phyloP scores from a whole-genome alignment of 495 filamentous ascomycete species.

The Aspergillus steynii region DNA sequence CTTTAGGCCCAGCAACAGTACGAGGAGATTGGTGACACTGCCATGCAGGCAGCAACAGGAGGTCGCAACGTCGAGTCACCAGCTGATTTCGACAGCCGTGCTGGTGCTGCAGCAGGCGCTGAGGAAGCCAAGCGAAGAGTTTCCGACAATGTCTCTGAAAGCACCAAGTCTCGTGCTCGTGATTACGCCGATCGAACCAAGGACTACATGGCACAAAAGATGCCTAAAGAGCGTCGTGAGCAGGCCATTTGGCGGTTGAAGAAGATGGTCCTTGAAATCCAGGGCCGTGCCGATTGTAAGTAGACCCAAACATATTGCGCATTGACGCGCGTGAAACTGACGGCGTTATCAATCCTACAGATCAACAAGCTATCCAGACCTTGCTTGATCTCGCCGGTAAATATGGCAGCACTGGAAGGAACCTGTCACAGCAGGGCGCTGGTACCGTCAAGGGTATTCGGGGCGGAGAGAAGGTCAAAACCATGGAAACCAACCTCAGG shows the following conservation, averaged over 20 bases:
- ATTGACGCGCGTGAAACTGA: background rate
- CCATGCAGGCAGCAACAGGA: slow-evolving; percentile 50
- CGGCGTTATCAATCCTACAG: slow-evolving; percentile 29
- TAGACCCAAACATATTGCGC: background rate
- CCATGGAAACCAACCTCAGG: slow-evolving; percentile 79
- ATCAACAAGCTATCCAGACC: slow-evolving; percentile 84
- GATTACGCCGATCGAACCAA: slow-evolving; percentile 51
- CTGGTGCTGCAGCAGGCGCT: slow-evolving; percentile 49
- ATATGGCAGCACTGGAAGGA: slow-evolving; percentile 75
- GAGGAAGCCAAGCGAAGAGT: slow-evolving; percentile 51
- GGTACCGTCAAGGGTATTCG: slow-evolving; percentile 71
- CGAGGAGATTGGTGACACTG: slow-evolving; percentile 55
- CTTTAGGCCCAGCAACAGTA: slow-evolving; percentile 33
- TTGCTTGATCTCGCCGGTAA: slow-evolving; percentile 80
- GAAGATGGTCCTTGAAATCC: slow-evolving; percentile 97
- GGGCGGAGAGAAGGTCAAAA: slow-evolving; percentile 56
- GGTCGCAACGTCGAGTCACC: slow-evolving; percentile 43
- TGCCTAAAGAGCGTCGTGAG: slow-evolving; percentile 92
- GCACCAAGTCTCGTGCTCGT: slow-evolving; percentile 25
- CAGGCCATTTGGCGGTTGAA: slow-evolving; percentile 91
- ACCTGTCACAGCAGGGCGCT: slow-evolving; percentile 59
- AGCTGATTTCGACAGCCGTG: slow-evolving; percentile 54
- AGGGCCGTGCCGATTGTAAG: slow-evolving; percentile 86
- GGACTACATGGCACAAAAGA: slow-evolving; percentile 76
- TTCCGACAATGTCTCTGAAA: slow-evolving; percentile 49